These are phyloP conservation scores for Holtermannia corniformis DNA, from an alignment of 768 basidiomycete genomes.

Conservation along the genomic window DNA sequence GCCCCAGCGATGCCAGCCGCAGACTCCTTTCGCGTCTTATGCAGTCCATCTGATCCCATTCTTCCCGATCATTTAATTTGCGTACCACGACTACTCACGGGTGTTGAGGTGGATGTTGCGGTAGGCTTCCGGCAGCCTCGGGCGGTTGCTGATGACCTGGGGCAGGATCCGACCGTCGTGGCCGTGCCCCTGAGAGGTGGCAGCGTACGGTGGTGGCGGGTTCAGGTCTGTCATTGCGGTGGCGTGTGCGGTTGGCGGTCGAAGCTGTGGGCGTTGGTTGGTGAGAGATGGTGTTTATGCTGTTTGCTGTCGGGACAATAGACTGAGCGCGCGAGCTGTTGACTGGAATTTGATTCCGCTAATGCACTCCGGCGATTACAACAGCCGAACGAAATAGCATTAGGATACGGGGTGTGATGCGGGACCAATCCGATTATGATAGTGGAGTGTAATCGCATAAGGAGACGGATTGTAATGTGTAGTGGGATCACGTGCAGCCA, in stretches of 20 bases:
- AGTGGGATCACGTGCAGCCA: neutral
- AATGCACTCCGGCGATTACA: no score
- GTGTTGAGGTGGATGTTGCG: constrained; percentile 21
- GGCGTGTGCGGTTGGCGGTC: neutral
- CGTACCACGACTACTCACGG: no score
- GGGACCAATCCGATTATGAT: neutral
- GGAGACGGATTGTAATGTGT: neutral
- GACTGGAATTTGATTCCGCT: no score
- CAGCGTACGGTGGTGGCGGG: constrained; percentile 29
- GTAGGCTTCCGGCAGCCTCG: constrained; percentile 21
- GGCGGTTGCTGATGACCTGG: constrained; percentile 23
- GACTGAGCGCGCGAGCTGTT: neutral
- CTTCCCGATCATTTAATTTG: no score
- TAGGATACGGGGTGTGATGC: no score
- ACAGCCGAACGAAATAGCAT: no score
- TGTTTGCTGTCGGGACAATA: no score
- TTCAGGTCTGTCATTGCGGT: neutral
- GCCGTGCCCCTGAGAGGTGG: constrained; percentile 1
- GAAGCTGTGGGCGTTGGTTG: neutral
- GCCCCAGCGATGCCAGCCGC: no score
- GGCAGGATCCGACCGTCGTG: constrained; percentile 24
- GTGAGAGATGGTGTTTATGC: no score
- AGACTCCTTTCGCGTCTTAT: no score
- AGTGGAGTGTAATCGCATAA: neutral
- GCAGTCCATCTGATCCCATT: no score